phyloP scores from a whole-genome alignment of 345 rosid species.

The Turnera subulata region DNA sequence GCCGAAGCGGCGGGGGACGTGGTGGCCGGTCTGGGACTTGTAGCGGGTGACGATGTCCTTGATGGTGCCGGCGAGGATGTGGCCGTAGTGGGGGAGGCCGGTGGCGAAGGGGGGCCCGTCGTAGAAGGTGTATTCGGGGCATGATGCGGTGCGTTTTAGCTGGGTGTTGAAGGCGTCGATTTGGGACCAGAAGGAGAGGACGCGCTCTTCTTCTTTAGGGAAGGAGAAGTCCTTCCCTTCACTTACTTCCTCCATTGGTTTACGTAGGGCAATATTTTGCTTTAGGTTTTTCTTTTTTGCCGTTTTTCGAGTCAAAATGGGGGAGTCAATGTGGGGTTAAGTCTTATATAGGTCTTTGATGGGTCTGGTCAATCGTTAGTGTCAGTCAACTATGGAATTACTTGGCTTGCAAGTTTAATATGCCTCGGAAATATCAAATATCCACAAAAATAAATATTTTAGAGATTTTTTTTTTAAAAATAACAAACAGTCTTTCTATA shows the following conservation, averaged over 20 bases:
- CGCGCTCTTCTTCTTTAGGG: constrained; percentile 63
- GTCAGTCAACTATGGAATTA: too few relatives aligned
- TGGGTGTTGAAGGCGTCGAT: constrained; percentile 88
- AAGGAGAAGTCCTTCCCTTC: constrained; percentile 90
- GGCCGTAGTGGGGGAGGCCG: constrained; percentile 96
- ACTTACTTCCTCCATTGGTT: constrained; percentile 95
- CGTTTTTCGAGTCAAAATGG: too few relatives aligned
- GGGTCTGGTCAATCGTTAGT: too few relatives aligned
- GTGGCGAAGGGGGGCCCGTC: constrained; percentile 99
- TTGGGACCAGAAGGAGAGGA: constrained; percentile 54
- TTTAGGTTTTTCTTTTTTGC: too few relatives aligned
- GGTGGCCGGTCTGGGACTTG: constrained; percentile 85
- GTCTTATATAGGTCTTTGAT: too few relatives aligned
- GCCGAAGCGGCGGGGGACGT: constrained; percentile 91
- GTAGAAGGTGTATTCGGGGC: constrained; percentile 82
- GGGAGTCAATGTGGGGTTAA: too few relatives aligned
- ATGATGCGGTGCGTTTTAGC: constrained; percentile 45
- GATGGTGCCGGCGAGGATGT: constrained; percentile 94
- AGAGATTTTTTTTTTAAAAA: too few relatives aligned
- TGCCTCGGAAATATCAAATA: too few relatives aligned
- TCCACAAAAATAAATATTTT: too few relatives aligned
- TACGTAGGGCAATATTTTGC: too few relatives aligned
- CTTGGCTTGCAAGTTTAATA: too few relatives aligned
- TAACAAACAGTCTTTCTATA: too few relatives aligned
- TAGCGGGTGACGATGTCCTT: constrained; percentile 90